These are phyloP conservation scores for Apiospora phragmitis DNA, from an alignment of 2,329 filamentous ascomycete genomes.

Conservation along the genomic window DNA sequence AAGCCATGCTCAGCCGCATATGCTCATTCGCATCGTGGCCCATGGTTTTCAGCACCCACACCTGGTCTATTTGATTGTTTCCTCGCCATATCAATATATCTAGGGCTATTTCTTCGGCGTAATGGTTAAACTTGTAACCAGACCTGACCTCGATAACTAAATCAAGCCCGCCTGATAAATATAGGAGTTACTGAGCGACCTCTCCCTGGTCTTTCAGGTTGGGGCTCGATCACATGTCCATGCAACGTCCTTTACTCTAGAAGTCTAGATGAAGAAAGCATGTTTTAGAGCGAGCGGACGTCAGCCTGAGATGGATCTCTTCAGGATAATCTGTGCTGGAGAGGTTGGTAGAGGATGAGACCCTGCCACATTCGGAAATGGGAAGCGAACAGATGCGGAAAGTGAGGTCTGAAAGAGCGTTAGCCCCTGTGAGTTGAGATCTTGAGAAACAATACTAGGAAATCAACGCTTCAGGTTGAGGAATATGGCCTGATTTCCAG, in stretches of 20 bases:
- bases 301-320: neutral
- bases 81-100: too few relatives aligned
- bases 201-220: neutral
- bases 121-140: neutral
- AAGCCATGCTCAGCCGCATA: neutral
- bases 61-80: neutral
- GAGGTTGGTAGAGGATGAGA: neutral
- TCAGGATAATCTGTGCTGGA: neutral
- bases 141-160: neutral
- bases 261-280: neutral
- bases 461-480: neutral
- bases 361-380: conserved; percentile 13
- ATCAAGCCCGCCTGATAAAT: neutral
- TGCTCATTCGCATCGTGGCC: too few relatives aligned
- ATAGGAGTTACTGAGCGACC: neutral
- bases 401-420: neutral
- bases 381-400: conserved; percentile 16
- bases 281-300: neutral
- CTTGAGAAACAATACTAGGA: conserved; percentile 9
- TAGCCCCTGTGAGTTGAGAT: conserved; percentile 1
- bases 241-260: neutral
- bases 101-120: neutral
- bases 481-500: conserved; percentile 1
- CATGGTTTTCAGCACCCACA: neutral
- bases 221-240: neutral